These are phyloP conservation scores for Crataegus laevigata DNA, from an alignment of 306 rosid species.

Conservation along the genomic window DNA sequence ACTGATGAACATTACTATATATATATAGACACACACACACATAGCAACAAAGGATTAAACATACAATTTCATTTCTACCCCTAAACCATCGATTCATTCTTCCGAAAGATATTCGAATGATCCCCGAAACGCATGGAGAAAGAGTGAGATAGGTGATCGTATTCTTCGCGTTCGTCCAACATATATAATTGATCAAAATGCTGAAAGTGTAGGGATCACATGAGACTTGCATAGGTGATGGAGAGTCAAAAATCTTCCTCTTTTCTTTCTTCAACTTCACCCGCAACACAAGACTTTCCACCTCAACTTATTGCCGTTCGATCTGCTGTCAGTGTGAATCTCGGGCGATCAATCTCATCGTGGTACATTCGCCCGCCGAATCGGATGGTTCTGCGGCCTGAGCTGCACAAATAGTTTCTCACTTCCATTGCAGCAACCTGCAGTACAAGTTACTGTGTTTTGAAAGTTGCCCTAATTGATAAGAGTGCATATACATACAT, in stretches of 20 bases:
- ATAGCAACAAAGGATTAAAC: neutral
- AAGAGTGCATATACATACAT: neutral
- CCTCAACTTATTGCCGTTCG: neutral
- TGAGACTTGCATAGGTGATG: slow-evolving; percentile 6
- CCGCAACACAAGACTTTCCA: slow-evolving; percentile 32
- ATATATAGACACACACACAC: fast-evolving
- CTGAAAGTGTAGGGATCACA: slow-evolving; percentile 48
- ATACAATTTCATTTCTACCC: neutral
- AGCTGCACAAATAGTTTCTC: slow-evolving; percentile 23
- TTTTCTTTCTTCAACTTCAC: slow-evolving; percentile 32
- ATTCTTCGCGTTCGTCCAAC: slow-evolving; percentile 27
- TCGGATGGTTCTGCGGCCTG: slow-evolving; percentile 24
- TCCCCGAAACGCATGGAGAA: slow-evolving; percentile 43
- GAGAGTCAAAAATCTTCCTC: slow-evolving; percentile 18
- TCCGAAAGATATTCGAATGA: slow-evolving; percentile 33
- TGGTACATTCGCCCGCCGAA: slow-evolving; percentile 13
- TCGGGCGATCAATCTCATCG: neutral
- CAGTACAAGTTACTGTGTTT: neutral
- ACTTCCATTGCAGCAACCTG: slow-evolving; percentile 15
- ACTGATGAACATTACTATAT: neutral
- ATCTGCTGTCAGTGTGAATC: neutral
- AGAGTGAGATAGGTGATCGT: slow-evolving; percentile 37
- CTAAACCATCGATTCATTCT: slow-evolving; percentile 12
- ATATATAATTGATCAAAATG: slow-evolving; percentile 45
- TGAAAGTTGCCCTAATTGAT: neutral